phyloP scores from a whole-genome alignment of 2,329 filamentous ascomycete species.

The Aspergillus aculeatinus region DNA sequence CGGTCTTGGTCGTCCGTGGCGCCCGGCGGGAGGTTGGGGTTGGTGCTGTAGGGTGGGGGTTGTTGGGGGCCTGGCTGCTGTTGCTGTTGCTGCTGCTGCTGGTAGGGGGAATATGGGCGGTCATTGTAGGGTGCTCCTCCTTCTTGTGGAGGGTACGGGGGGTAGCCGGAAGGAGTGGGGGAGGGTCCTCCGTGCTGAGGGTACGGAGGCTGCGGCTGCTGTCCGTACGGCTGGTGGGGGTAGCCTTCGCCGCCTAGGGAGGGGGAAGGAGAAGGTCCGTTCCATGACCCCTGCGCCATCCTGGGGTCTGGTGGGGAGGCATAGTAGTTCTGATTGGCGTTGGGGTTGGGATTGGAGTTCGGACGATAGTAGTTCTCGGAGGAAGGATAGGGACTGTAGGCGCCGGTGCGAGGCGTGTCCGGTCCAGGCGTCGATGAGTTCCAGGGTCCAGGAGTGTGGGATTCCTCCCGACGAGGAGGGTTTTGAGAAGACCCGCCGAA shows the following conservation, averaged over 20 bases:
- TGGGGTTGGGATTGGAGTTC: background rate
- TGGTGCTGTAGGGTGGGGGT: conserved; percentile 6
- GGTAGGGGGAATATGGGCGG: conserved; percentile 3
- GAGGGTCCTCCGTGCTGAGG: background rate
- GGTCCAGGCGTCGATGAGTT: background rate
- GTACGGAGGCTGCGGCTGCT: background rate
- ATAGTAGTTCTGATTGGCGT: background rate
- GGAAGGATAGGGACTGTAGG: background rate
- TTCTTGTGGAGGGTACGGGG: background rate
- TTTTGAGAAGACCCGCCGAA: background rate
- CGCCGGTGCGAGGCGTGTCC: background rate
- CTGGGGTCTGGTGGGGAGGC: background rate
- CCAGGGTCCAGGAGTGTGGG: conserved; percentile 1
- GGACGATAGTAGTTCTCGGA: background rate
- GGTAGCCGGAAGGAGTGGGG: background rate
- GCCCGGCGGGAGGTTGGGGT: background rate
- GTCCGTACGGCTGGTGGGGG: background rate
- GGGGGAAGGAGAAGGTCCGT: background rate
- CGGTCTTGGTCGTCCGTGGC: conserved; percentile 37
- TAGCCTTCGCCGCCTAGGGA: background rate
- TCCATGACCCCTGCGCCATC: background rate
- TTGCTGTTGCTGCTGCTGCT: background rate
- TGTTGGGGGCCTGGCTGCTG: conserved; percentile 1
- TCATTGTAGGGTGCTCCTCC: background rate
- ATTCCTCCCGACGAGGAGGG: background rate